phyloP scores from a whole-genome alignment of 2,329 filamentous ascomycete species.

The Pyricularia sp. region DNA sequence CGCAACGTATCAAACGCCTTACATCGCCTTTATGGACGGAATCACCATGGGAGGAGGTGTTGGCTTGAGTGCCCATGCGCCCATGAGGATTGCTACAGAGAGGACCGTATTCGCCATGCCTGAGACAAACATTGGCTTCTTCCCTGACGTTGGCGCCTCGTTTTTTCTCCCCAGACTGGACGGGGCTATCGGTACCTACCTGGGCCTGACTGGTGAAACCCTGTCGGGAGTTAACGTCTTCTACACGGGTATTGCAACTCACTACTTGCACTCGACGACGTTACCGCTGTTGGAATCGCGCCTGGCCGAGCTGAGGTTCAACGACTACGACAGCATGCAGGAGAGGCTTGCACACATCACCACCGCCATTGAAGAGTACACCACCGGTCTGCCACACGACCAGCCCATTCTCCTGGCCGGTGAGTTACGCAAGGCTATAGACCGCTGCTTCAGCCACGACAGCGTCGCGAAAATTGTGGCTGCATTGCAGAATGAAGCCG shows the following conservation, averaged over 20 bases:
- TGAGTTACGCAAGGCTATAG: slow-evolving; percentile 64
- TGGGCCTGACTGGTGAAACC: slow-evolving; percentile 79
- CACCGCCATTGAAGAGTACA: slow-evolving; percentile 82
- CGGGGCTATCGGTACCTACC: slow-evolving; percentile 77
- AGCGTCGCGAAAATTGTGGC: slow-evolving; percentile 56
- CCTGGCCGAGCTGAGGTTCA: slow-evolving; percentile 79
- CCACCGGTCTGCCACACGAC: slow-evolving; percentile 68
- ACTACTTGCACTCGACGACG: slow-evolving; percentile 87
- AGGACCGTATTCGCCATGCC: slow-evolving; percentile 96
- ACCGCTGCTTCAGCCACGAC: slow-evolving; percentile 63
- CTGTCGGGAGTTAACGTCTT: slow-evolving; percentile 75
- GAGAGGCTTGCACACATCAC: slow-evolving; percentile 63
- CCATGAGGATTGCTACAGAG: slow-evolving; percentile 92
- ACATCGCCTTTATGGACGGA: slow-evolving; percentile 91
- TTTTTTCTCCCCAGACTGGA: slow-evolving; percentile 92
- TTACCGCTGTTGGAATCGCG: slow-evolving; percentile 71
- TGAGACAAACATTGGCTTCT: slow-evolving; percentile 96
- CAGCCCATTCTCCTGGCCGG: slow-evolving; percentile 56
- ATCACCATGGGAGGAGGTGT: slow-evolving; percentile 98
- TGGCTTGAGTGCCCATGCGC: slow-evolving; percentile 85
- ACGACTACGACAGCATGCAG: slow-evolving; percentile 53
- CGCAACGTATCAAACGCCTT: slow-evolving; percentile 84
- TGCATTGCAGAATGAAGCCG: slow-evolving; percentile 42
- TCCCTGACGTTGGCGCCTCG: slow-evolving; percentile 91
- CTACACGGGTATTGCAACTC: slow-evolving; percentile 84